phyloP scores from a whole-genome alignment of 2,329 filamentous ascomycete species.

The Aspergillus pseudoglaucus region DNA sequence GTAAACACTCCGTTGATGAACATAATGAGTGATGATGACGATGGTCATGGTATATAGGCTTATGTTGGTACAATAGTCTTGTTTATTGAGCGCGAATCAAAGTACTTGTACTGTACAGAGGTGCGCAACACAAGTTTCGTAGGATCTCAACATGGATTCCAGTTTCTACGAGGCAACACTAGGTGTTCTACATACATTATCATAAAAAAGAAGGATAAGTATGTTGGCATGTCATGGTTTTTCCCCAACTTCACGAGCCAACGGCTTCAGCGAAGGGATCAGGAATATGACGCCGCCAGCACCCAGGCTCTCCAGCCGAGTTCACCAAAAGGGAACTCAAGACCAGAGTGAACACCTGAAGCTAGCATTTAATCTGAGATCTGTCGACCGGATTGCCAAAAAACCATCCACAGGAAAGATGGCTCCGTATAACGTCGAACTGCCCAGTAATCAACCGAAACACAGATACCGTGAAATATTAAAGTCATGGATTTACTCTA shows the following conservation, averaged over 20 bases:
- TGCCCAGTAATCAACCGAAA: slow-evolving; percentile 76
- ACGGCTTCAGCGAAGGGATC: slow-evolving; percentile 83
- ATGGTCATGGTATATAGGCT: background rate
- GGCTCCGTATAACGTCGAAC: slow-evolving; percentile 82
- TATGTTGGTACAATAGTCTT: too few relatives aligned
- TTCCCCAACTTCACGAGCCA: slow-evolving; percentile 81
- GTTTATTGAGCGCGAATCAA: too few relatives aligned
- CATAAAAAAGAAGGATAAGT: slow-evolving; percentile 1
- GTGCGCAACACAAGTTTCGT: too few relatives aligned
- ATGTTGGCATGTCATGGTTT: slow-evolving; percentile 79
- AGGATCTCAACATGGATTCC: background rate
- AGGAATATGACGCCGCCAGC: slow-evolving; percentile 77
- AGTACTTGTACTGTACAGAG: too few relatives aligned
- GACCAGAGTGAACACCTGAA: slow-evolving; percentile 46
- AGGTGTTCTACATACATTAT: too few relatives aligned
- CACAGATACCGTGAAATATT: slow-evolving; percentile 36
- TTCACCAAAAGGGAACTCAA: slow-evolving; percentile 67
- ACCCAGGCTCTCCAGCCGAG: slow-evolving; percentile 51
- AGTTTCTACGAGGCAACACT: background rate
- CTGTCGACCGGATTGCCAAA: slow-evolving; percentile 75
- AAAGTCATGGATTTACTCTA: slow-evolving; percentile 7
- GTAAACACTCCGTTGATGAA: slow-evolving; percentile 36
- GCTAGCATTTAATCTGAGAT: slow-evolving; percentile 69
- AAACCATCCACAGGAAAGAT: slow-evolving; percentile 63
- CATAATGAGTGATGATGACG: background rate